Evolutionary conservation across 2,329 filamentous ascomycete species (phyloP), one percentile per base, ranked within the genome.

Genomic region (Trichoderma koningii): DNA sequence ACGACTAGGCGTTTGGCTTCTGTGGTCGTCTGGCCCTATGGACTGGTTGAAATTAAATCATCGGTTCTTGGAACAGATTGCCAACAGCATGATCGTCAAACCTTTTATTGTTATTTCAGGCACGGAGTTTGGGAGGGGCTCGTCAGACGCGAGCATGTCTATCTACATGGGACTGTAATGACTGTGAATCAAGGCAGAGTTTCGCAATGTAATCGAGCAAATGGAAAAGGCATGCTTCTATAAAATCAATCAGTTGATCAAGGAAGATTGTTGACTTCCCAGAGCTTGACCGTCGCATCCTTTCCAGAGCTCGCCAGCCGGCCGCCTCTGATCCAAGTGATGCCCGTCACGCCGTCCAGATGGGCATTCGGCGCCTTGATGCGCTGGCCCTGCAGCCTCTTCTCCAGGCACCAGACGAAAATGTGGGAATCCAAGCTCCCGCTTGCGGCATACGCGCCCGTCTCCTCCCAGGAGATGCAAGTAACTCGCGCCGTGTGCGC

Each of bases 331-430:
- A 91, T 83, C 93, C 94, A 99, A 14, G 85, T 85, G 17, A 98
- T 89, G 17, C 91, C 94, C 70, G 90, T 92, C 19, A 98, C 93
- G 10, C 95, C 95, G 73, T 98, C 95, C 79, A 97, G 97, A 80
- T 99, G 95, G 56, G 94, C 93, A 73, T 97, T 96, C 23, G 87
- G 79, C 15, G 88, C 89, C 80, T 95, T 94, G 70, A 96, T 85
- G 70, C 94, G 85, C 77, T 91, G 91, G 2, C 92, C 93, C 0
- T 94, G 94, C 72, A 91, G 89, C 67, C 78, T 83, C 74, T 92
- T 91, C 45, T 81, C 83, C 64, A 97, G 77, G 75, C 92, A 97
- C 92, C 95, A 99, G 34, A 97, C 88, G 74, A 92, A 93, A 21
- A 99, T 85, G 73, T 96, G 93, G 0, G 94, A 97, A 75, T 99